A percentile compares a stretch with the other conserved stretches of the same genome.
Evolutionary conservation across 108 stramenopile genomes (phyloP).

Genomic region (Nitzschia putrida): DNA sequence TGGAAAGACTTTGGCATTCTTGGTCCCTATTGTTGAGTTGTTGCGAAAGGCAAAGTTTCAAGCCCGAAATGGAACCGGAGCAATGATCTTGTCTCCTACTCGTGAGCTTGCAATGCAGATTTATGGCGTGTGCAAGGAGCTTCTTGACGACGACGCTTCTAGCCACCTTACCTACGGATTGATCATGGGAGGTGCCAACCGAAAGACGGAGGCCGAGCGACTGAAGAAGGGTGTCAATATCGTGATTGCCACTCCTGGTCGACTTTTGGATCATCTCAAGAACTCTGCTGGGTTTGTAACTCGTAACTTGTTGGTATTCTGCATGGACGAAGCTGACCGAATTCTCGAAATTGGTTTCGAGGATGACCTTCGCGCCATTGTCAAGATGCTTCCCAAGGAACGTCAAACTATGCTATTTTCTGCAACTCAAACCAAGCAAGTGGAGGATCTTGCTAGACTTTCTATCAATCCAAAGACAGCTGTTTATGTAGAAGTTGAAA

Average conservation of each 20-base stretch:
- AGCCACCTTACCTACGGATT: slow-evolving; percentile 78
- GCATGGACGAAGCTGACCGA: slow-evolving; percentile 99
- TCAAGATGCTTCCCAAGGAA: slow-evolving; percentile 92
- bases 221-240: slow-evolving; percentile 96
- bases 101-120: slow-evolving; percentile 98
- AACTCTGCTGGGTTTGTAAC: slow-evolving; percentile 94
- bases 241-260: slow-evolving; percentile 96
- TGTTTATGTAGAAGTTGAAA: slow-evolving; percentile 93
- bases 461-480: slow-evolving; percentile 88
- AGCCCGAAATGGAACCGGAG: slow-evolving; percentile 92
- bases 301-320: slow-evolving; percentile 90
- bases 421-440: slow-evolving; percentile 98
- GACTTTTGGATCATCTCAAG: slow-evolving; percentile 96
- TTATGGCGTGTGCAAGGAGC: slow-evolving; percentile 96
- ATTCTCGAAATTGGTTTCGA: slow-evolving; percentile 99
- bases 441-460: slow-evolving; percentile 95
- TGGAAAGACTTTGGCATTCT: slow-evolving; percentile 98
- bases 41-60: slow-evolving; percentile 90
- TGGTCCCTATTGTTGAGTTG: slow-evolving; percentile 93
- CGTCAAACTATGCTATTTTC: slow-evolving; percentile 98
- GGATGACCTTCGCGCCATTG: slow-evolving; percentile 96
- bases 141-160: slow-evolving; percentile 79
- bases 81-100: slow-evolving; percentile 96
- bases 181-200: slow-evolving; percentile 96
- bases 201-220: slow-evolving; percentile 95